Conservation (phyloP, 2,329 filamentous ascomycete genomes). For the Pseudophaeomoniella oleicola region DNA sequence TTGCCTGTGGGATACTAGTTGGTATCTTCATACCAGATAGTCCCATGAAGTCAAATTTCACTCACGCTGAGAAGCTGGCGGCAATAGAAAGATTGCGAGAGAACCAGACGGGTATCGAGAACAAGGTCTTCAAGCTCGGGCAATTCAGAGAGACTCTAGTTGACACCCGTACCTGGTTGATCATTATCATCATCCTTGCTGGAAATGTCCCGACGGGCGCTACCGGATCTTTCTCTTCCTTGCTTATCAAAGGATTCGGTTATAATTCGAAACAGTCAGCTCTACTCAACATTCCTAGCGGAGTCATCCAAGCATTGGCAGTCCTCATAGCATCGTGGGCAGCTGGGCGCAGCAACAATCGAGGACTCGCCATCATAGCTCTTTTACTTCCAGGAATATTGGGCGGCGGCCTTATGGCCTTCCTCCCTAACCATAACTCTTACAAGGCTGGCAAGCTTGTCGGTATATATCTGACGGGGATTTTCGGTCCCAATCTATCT, state of each 20-base stretch:
- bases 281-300: slow-evolving; percentile 17
- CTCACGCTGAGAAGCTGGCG: slow-evolving; percentile 21
- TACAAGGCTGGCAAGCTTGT: slow-evolving; percentile 17
- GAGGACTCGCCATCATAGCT: slow-evolving; percentile 13
- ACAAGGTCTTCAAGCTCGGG: slow-evolving; percentile 31
- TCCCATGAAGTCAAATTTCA: slow-evolving; percentile 23
- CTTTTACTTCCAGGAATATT: slow-evolving; percentile 16
- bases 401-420: slow-evolving; percentile 14
- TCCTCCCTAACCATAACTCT: slow-evolving; percentile 12
- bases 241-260: slow-evolving; percentile 28
- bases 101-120: slow-evolving; percentile 29
- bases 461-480: slow-evolving; percentile 8
- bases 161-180: slow-evolving; percentile 29
- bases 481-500: neutral
- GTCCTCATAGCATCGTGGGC: too few relatives aligned
- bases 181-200: slow-evolving; percentile 19
- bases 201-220: slow-evolving; percentile 26
- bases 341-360: slow-evolving; percentile 22
- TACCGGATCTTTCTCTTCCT: slow-evolving; percentile 26
- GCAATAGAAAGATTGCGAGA: slow-evolving; percentile 26
- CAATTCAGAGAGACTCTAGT: slow-evolving; percentile 31
- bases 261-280: slow-evolving; percentile 22
- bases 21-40: slow-evolving; percentile 26
- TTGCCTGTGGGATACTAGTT: slow-evolving; percentile 21
- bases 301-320: slow-evolving; percentile 19